Evolutionary conservation across 352 stramenopile genomes (phyloP).

Genomic region (Phytophthora idaei): DNA sequence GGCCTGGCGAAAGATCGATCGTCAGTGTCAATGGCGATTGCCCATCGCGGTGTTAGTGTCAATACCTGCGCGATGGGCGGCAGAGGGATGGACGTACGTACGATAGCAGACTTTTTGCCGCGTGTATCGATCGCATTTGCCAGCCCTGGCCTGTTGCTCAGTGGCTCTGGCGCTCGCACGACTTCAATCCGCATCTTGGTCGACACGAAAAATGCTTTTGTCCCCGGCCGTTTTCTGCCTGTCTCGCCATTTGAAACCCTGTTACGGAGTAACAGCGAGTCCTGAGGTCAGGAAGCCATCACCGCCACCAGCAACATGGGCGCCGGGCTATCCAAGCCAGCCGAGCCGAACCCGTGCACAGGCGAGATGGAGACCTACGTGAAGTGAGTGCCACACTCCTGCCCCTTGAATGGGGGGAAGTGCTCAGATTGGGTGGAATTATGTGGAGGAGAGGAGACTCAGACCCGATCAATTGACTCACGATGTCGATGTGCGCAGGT

Average conservation of each 20-base stretch:
- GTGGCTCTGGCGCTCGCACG: constrained; percentile 27
- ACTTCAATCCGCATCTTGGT: constrained; percentile 34
- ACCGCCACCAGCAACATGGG: constrained; percentile 44
- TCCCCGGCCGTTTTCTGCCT: constrained; percentile 20
- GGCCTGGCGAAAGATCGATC: constrained; percentile 36
- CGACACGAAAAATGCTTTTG: constrained; percentile 15
- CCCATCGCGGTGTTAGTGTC: constrained; percentile 1
- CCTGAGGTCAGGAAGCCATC: constrained; percentile 9
- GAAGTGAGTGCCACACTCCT: constrained; percentile 53
- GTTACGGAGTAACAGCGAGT: constrained; percentile 8
- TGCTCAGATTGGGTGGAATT: not conserved
- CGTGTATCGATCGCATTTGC: constrained; percentile 47
- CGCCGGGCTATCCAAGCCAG: constrained; percentile 61
- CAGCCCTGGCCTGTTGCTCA: constrained; percentile 24
- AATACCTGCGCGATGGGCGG: constrained; percentile 9
- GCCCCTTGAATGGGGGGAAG: not conserved
- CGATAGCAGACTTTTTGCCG: constrained; percentile 49
- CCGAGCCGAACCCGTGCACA: constrained; percentile 53
- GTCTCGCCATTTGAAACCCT: constrained; percentile 10
- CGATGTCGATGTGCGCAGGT: constrained; percentile 34
- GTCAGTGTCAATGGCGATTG: constrained; percentile 6
- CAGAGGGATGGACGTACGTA: constrained; percentile 30
- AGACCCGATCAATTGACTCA: constrained; percentile 6
- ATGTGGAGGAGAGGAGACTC: constrained; percentile 17
- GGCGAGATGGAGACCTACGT: constrained; percentile 73